Base-by-base conservation (phyloP, 345 rosid species). In the Noccaea bulbosa region DNA sequence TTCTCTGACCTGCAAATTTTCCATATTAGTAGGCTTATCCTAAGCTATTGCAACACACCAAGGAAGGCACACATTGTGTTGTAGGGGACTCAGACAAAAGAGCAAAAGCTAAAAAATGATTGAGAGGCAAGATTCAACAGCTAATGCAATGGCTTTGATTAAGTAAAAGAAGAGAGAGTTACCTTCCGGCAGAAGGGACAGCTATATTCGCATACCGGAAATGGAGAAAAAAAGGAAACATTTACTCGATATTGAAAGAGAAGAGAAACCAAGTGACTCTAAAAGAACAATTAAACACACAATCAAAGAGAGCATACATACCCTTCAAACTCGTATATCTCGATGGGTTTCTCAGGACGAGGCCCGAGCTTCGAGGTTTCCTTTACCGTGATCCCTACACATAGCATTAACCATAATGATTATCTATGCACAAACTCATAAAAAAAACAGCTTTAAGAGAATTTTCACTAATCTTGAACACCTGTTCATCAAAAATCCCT, bases 181-280 rank as follows among this genome's bases (percentile, higher is more conserved):
- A 93, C 97, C 97, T 93, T 93, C 35, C 96, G 92, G 79, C 98
- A 93, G 72, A 93, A 93, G 17, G 98, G 98, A 46, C 98, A 91
- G 82, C 98, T 93, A 81, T 39, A 80, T 53, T 77, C 6, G 46
- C 70, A 70, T 59, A 82, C 70, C 46, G 65, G 73, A 63, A 64
- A 67, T 11, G 57, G 24, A 69, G 61, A 39, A 55, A 39, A 55
- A 74, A 55, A 65, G 7, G 7, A 81, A 74, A 69, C 5, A 49
- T 8, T 11, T 17, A 57, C 24, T 75, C 65, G 79, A 58, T 62
- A 8, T 49, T 27, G n/a, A n/a, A 27, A 62, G 48, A 73, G 24
- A 34, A 61, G 1, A 57, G n/a, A 57, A 65, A 47, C 53, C 60
- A 15, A 62, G 67, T 7, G 69, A 12, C 22, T 35, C 61, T 20